Base-by-base conservation (phyloP, 495 filamentous ascomycete species). In the Penicillium ucsense region DNA sequence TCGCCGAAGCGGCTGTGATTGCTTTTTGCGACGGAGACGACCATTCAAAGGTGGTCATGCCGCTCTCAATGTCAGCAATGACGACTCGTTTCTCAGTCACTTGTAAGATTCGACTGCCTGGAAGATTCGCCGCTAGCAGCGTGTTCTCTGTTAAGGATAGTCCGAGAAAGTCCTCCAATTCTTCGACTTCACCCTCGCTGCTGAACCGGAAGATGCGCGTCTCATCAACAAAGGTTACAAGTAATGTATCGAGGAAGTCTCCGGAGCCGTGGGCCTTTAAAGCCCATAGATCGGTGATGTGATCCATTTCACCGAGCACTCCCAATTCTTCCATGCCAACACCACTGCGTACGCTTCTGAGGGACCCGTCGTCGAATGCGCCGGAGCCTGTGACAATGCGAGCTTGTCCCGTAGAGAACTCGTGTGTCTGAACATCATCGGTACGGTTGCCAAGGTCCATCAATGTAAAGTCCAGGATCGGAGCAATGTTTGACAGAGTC, bases 361-460 rank as follows among this genome's bases (percentile, higher is more conserved):
- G 59, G 33, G 85, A 89, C 4, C 92, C 92, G 52, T 94, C 88
- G 50, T 85, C 78, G 55, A 83, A 87, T 3, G 85, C 89, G 29
- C 92, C 92, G 36, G 90, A 94, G 6, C 87, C 90, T 3, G 91
- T 87, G 6, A 99, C 88, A 46, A 99, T 84, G 31, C 94, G 78
- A 45, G 92, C 90, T 67, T 97, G 94, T 2, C 94, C 94, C 4
- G 91, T 94, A 0, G 89, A 95, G 44, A 82, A 96, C 58, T 94
- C 89, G 53, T 92, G 94, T 0, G 78, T 82, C 35, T 86, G 80
- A 29, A 80, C 81, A 49, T 91, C 87, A 39, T 80, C 81, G 43
- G 82, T 78, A 29, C 88, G 77, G 50, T 84, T 90, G 0, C 90
- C 89, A 72, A 96, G 83, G 59, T 97, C 91, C 86, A 97, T 94